Evolutionary conservation across 148 eudicot species (phyloP), one percentile per base, ranked within the genome.

Genomic region (Talinum fruticosum): DNA sequence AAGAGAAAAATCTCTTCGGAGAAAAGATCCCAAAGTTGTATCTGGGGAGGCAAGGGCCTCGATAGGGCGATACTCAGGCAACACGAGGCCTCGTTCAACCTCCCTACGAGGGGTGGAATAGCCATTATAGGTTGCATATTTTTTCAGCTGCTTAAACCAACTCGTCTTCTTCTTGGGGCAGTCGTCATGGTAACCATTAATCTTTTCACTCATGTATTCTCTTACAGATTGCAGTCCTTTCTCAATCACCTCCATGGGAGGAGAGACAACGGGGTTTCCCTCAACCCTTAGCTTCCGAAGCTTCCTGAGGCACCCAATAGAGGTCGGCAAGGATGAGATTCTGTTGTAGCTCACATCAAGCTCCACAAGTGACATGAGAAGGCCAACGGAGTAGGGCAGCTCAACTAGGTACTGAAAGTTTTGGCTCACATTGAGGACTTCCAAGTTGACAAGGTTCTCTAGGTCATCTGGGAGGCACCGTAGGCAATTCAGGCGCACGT

Each of bases 401-500:
- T 79, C 76, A 30, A 78, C 33, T 3, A 92, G 87, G 85, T 89
- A 85, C 30, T 86, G 91, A 44, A 92, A 92, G 86, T 92, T 92
- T 53, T 92, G 97, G 85, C 94, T 90, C 10, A 85, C 81, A 72
- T 92, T 92, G 24, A 92, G 92, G 75, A 78, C 36, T 65, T 90
- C 83, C 54, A 92, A 86, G 80, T 87, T 89, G 49, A 87, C 73
- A 0, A 92, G 83, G 80, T 88, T 92, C 44, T 92, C 97, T 5
- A 92, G 85, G 86, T 92, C 92, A 3, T 92, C 90, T 0, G 97
- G 97, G 32, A 92, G 90, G 10, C 93, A 84, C 1, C 89, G 79
- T 29, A 92, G 92, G 87, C 92, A 84, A 82, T 92, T 92, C 62
- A 92, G 87, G 12, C 94, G 88, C 24, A 86, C 91, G 75, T 92